A percentile compares a stretch with the other conserved stretches of the same genome.
Conservation (phyloP, 2,329 filamentous ascomycete species). For the Alternaria sp. region DNA sequence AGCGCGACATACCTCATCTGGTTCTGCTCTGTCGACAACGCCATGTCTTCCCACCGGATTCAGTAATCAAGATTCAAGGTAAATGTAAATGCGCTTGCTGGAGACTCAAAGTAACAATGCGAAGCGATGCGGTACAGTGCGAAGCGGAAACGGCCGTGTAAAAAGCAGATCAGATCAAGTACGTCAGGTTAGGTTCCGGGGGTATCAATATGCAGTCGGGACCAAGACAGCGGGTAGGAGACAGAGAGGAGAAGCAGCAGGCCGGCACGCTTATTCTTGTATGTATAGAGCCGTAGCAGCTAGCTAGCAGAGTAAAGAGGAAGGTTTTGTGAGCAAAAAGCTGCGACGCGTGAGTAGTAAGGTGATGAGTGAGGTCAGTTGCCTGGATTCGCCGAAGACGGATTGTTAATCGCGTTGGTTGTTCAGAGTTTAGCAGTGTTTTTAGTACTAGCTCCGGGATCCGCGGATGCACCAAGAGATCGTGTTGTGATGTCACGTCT, state of each 20-base stretch:
- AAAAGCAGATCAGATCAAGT: conserved; percentile 6
- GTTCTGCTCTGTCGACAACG: conserved; percentile 11
- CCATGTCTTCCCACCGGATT: conserved; percentile 3
- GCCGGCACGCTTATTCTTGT: background rate
- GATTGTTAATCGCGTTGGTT: conserved; percentile 1
- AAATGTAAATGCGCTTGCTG: background rate
- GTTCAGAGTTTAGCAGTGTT: background rate
- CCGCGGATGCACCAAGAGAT: conserved; percentile 10
- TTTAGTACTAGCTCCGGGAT: conserved; percentile 14
- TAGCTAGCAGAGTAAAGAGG: background rate
- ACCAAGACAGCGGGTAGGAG: background rate
- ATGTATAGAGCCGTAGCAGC: background rate
- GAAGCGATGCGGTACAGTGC: background rate
- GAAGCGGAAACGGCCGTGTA: background rate
- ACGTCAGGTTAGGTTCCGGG: conserved; percentile 1
- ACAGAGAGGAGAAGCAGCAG: background rate
- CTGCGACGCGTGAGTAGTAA: background rate
- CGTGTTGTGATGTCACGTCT: conserved; percentile 11
- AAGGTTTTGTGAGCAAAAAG: background rate
- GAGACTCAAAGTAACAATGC: background rate
- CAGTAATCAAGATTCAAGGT: background rate
- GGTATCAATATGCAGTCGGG: conserved; percentile 1
- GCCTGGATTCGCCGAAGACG: conserved; percentile 6
- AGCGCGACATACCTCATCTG: conserved; percentile 18
- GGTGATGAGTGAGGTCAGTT: background rate